phyloP scores from a whole-genome alignment of 2,329 filamentous ascomycete species.

The Pestalotiopsis sp. region DNA sequence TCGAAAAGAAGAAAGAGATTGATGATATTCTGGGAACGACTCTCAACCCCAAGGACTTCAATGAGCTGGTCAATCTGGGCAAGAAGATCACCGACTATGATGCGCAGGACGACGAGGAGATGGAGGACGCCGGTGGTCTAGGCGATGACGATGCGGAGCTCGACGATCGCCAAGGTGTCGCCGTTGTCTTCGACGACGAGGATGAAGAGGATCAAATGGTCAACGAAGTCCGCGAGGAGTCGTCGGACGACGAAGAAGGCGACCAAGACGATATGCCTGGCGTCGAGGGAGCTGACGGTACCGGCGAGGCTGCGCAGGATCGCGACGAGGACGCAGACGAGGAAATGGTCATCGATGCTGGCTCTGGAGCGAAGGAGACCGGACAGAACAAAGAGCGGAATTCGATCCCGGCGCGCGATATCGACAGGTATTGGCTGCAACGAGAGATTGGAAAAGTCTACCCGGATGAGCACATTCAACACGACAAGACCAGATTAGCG shows the following conservation, averaged over 20 bases:
- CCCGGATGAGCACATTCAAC: conserved; percentile 87
- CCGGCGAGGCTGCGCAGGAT: conserved; percentile 50
- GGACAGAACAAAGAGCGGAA: conserved; percentile 58
- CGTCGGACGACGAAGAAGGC: conserved; percentile 77
- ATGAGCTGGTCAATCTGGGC: conserved; percentile 91
- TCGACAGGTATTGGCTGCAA: conserved; percentile 97
- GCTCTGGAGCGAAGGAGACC: conserved; percentile 45
- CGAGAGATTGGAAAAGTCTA: conserved; percentile 88
- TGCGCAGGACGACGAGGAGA: conserved; percentile 90
- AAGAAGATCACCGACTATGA: conserved; percentile 99
- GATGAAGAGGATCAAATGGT: conserved; percentile 80
- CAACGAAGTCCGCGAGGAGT: conserved; percentile 86
- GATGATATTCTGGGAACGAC: conserved; percentile 88
- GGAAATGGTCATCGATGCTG: conserved; percentile 81
- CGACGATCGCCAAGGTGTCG: conserved; percentile 93
- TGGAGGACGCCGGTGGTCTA: conserved; percentile 68
- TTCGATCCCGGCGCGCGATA: conserved; percentile 79
- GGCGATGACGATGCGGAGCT: conserved; percentile 75
- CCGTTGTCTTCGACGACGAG: conserved; percentile 93
- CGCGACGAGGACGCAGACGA: conserved; percentile 62
- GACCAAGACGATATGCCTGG: conserved; percentile 59
- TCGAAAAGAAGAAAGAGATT: conserved; percentile 97
- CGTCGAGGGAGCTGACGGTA: conserved; percentile 53
- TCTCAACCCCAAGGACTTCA: conserved; percentile 89
- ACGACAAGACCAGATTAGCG: conserved; percentile 87